Percentiles rank a stretch among this genome's conserved stretches.
phyloP scores from a whole-genome alignment of 176 grass and related monocot species.

The Zizania latifolia region DNA sequence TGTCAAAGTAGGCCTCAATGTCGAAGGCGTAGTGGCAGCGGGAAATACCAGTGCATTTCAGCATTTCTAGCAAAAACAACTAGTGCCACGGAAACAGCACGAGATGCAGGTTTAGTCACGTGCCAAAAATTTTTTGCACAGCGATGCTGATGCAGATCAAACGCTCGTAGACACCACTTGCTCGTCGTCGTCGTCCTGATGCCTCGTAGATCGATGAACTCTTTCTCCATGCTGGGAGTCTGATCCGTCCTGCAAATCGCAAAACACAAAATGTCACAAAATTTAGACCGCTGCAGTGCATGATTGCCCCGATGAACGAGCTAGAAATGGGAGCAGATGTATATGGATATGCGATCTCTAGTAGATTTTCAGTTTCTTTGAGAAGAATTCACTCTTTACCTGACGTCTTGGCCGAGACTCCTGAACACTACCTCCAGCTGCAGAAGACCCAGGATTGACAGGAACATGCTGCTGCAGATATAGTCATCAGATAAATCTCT shows the following conservation, averaged over 20 bases:
- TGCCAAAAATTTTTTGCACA: not conserved
- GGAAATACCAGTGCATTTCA: not conserved
- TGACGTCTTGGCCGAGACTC: not conserved
- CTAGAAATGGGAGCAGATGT: not conserved
- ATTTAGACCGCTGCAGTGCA: no score
- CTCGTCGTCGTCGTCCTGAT: not conserved
- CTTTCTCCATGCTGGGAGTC: not conserved
- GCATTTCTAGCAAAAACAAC: not conserved
- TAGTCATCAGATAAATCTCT: conserved; percentile 15
- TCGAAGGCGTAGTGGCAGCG: not conserved
- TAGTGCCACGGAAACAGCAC: not conserved
- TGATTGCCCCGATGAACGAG: not conserved
- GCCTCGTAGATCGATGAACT: not conserved
- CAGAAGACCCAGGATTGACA: conserved; percentile 8
- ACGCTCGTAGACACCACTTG: conserved; percentile 17
- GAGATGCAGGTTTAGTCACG: not conserved
- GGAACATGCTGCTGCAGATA: conserved; percentile 32
- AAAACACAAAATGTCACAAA: not conserved
- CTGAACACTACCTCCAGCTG: not conserved
- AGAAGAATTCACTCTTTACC: not conserved
- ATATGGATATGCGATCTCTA: not conserved
- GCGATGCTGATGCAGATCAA: not conserved
- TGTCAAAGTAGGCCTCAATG: not conserved
- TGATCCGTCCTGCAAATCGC: conserved; percentile 9
- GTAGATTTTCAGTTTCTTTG: not conserved